phyloP scores from a whole-genome alignment of 192 early-diverging fungal genomes.

The Dissophora globulifera region DNA sequence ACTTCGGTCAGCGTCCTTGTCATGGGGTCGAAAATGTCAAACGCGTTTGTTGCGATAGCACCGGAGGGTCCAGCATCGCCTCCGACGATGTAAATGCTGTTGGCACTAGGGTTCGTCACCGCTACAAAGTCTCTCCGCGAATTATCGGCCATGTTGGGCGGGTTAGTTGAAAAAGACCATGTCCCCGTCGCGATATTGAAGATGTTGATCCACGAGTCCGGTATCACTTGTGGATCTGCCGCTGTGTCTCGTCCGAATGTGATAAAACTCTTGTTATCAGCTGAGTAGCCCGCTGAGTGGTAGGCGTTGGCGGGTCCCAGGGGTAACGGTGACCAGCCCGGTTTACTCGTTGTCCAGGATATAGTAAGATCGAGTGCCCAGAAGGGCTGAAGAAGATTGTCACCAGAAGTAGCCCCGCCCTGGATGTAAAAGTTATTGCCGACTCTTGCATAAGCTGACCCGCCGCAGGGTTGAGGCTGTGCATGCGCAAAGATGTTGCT shows the following conservation, averaged over 20 bases:
- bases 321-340: conserved; percentile 21
- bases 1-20: conserved; percentile 15
- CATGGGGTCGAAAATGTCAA: conserved; percentile 15
- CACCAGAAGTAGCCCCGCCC: conserved; percentile 18
- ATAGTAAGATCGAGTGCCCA: conserved; percentile 35
- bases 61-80: conserved; percentile 22
- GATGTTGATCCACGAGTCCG: conserved; percentile 17
- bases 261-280: conserved; percentile 37
- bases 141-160: conserved; percentile 15
- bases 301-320: conserved; percentile 37
- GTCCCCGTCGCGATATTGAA: conserved; percentile 19
- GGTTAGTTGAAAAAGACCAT: conserved; percentile 15
- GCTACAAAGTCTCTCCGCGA: conserved; percentile 30
- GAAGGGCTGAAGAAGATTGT: conserved; percentile 17
- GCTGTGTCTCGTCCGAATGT: conserved; percentile 42
- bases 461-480: conserved; percentile 41
- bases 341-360: conserved; percentile 24
- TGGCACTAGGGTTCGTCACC: conserved; percentile 24
- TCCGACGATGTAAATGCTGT: conserved; percentile 38
- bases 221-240: conserved; percentile 10
- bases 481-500: neutral
- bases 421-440: conserved; percentile 37
- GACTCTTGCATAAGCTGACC: conserved; percentile 17
- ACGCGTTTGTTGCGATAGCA: conserved; percentile 4
- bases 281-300: conserved; percentile 36